phyloP scores from a whole-genome alignment of 768 basidiomycete species.

The Gloeopeniophorella convolvens region DNA sequence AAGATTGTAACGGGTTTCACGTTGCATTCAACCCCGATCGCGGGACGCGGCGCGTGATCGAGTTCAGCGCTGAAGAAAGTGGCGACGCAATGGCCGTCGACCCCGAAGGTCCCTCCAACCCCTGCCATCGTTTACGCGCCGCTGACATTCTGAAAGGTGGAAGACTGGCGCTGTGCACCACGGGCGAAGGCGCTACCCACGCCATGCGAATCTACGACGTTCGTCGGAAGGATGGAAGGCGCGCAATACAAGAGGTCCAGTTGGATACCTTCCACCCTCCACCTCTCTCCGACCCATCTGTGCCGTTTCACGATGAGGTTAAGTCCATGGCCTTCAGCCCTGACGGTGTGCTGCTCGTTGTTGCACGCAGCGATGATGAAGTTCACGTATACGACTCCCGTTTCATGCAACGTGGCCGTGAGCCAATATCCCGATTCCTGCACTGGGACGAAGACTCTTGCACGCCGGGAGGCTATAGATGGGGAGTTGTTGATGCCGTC shows the following conservation, averaged over 20 bases:
- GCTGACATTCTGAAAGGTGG: conserved; percentile 1
- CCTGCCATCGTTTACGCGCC: no score
- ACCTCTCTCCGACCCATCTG: no score
- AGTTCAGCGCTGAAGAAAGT: conserved; percentile 9
- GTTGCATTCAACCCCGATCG: conserved; percentile 12
- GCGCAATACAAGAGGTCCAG: not conserved
- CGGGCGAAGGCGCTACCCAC: not conserved
- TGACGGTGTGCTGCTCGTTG: conserved; percentile 14
- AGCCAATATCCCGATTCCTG: conserved; percentile 7
- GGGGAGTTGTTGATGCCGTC: conserved; percentile 15
- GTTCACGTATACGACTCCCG: conserved; percentile 19
- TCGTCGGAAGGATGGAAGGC: conserved; percentile 3
- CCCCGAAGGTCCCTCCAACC: conserved; percentile 9
- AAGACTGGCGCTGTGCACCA: conserved; percentile 14
- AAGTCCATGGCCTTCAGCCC: conserved; percentile 16
- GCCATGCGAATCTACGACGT: conserved; percentile 15
- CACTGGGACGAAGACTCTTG: conserved; percentile 18
- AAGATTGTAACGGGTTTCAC: conserved; percentile 14
- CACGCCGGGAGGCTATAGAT: conserved; percentile 2
- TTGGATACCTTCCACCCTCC: not conserved
- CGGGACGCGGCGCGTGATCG: not conserved
- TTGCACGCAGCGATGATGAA: conserved; percentile 18
- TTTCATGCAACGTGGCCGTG: conserved; percentile 6
- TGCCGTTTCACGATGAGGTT: conserved; percentile 13
- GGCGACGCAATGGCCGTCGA: conserved; percentile 19